Base-by-base conservation (phyloP, 2,329 filamentous ascomycete species). In the Fusarium albosuccineum region DNA sequence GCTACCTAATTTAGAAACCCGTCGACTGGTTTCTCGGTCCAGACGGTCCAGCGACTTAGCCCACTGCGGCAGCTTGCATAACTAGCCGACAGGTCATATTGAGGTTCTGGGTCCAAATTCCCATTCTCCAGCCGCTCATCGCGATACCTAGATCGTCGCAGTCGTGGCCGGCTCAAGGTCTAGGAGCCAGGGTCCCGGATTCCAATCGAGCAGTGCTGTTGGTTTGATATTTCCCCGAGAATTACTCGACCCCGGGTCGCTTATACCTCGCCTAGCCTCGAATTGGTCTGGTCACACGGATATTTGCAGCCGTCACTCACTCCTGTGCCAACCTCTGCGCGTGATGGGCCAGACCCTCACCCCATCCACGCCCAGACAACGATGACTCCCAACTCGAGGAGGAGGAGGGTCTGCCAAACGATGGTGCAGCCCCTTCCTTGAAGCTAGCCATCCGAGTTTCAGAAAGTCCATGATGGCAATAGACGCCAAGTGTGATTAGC, bases 51-150 rank as follows among this genome's bases (percentile, higher is more conserved):
- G 40, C 26, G 49, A 55, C 37, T 33, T 49, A 50, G 34, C 22
- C 48, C 39, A 27, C 51, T 36, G 34, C 33, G 29, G 27, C 13
- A 42, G 27, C 33, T 40, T 46, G 49, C 49, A 42, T 55, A 26
- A 45, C 30, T 46, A 29, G 51, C 41, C 58, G 58, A 36, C 36
- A 60, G 53, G 42, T 34, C 53, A 54, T 53, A 55, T 52, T 29
- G 37, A 17, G 9, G 14, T 14, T 56, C 29, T 42, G 34, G 37
- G 29, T 30, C 33, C 22, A 44, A 39, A 33, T 22, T 27, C n/a
- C 29, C 30, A 45, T 26, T 5, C 27, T 45, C 34, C 26, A 33
- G 22, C 34, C 36, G 41, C 26, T 17, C 41, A 46, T 55, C 41
- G 33, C 11, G 45, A 49, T 37, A 13, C 29, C 30, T 55, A 16